These are phyloP conservation scores for Aaosphaeria arxii DNA, from an alignment of 2,329 filamentous ascomycete species.

Conservation along the genomic window DNA sequence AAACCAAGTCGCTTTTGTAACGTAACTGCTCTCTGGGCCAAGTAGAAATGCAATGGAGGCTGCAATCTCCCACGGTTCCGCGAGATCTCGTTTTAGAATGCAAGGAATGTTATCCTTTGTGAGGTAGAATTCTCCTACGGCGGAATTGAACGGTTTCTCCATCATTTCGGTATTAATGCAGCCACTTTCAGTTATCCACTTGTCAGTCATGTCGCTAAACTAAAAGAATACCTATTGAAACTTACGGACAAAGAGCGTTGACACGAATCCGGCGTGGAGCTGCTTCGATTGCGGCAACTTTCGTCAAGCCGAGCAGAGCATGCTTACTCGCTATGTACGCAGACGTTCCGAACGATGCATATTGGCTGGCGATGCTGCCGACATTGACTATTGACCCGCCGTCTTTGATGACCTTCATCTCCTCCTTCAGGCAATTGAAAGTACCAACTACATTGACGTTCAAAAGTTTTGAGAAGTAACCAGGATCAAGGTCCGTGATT, in stretches of 20 bases:
- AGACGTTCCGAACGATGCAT: constrained; percentile 14
- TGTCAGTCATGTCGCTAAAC: neutral
- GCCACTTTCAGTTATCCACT: too few species aligned
- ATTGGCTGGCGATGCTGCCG: constrained; percentile 9
- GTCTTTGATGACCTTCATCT: constrained; percentile 16
- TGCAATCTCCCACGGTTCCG: constrained; percentile 6
- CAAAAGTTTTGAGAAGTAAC: constrained; percentile 7
- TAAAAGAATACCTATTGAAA: neutral
- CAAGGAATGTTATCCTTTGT: constrained; percentile 7
- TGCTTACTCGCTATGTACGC: constrained; percentile 48
- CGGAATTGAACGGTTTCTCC: constrained; percentile 8
- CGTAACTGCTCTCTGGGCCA: constrained; percentile 5
- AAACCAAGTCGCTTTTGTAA: constrained; percentile 4
- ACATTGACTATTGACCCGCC: constrained; percentile 12
- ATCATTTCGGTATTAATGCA: constrained; percentile 9
- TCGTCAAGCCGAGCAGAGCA: constrained; percentile 46
- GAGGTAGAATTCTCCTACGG: constrained; percentile 4
- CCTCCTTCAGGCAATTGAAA: constrained; percentile 9
- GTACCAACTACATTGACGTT: constrained; percentile 8
- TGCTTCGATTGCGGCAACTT: constrained; percentile 47
- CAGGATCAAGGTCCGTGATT: constrained; percentile 8
- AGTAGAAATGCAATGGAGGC: constrained; percentile 6
- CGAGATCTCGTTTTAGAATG: constrained; percentile 5
- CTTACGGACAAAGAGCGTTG: constrained; percentile 47
- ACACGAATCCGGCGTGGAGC: constrained; percentile 45